A percentile compares a stretch with the other conserved stretches of the same genome.
phyloP scores from a whole-genome alignment of 1,139 yeast genomes.

The Blastobotrys buckinghamii region DNA sequence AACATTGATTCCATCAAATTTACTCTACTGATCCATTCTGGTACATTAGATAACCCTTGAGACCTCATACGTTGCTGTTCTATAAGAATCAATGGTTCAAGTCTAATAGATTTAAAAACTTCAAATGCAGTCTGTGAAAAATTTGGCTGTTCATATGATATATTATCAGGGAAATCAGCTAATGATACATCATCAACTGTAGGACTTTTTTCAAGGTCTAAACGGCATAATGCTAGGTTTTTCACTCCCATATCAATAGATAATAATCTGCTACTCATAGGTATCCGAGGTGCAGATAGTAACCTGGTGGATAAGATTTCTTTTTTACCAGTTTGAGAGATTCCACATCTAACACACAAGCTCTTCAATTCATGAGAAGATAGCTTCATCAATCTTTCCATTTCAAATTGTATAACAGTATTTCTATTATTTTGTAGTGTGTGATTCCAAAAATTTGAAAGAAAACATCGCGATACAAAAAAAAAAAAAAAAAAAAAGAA shows the following conservation, averaged over 20 bases:
- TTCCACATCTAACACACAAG: conserved; percentile 23
- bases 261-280: too few relatives aligned
- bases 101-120: conserved; percentile 15
- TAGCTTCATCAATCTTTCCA: not conserved
- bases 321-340: conserved; percentile 24
- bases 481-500: too few relatives aligned
- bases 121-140: conserved; percentile 24
- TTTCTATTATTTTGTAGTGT: too few relatives aligned
- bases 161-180: not conserved
- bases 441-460: too few relatives aligned
- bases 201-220: conserved; percentile 12
- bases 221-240: conserved; percentile 38
- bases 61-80: conserved; percentile 54
- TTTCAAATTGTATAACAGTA: too few relatives aligned
- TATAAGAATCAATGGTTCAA: conserved; percentile 41
- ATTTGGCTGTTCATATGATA: conserved; percentile 28
- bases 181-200: not conserved
- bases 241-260: conserved; percentile 42
- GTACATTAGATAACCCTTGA: conserved; percentile 40
- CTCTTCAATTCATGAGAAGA: conserved; percentile 5
- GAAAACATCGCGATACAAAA: too few relatives aligned
- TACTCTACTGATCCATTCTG: conserved; percentile 47
- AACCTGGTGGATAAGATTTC: conserved; percentile 16
- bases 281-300: not conserved
- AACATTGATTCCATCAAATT: conserved; percentile 50